These are phyloP conservation scores for Leccinum colubrinum DNA, from an alignment of 1,284 basidiomycete species.

Conservation along the genomic window DNA sequence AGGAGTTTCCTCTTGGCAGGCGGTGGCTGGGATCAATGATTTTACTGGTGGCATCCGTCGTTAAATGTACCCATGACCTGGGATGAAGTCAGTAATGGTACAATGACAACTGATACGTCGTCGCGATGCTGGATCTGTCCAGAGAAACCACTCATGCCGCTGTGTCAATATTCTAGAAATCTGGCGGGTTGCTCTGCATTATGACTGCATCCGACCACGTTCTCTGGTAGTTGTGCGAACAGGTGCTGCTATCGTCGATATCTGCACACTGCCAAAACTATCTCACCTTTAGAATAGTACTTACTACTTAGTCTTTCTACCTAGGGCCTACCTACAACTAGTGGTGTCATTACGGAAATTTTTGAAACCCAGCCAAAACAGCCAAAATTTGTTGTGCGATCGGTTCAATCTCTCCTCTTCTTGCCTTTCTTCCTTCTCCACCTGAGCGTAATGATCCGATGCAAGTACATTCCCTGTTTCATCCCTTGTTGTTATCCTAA, in stretches of 20 bases:
- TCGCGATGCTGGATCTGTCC: slow-evolving; percentile 6
- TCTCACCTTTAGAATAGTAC: too few species aligned
- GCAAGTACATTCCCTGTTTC: slow-evolving; percentile 17
- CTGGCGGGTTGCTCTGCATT: background rate
- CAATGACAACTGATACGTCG: background rate
- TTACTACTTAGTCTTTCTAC: too few species aligned
- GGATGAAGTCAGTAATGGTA: background rate
- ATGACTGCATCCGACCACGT: background rate
- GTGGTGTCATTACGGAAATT: slow-evolving; percentile 14
- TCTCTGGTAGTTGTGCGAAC: background rate
- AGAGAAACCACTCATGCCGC: slow-evolving; percentile 7
- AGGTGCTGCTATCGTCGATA: too few species aligned
- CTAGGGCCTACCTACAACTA: background rate
- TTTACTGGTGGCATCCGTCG: background rate
- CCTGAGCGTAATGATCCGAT: slow-evolving; percentile 25
- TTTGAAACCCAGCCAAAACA: slow-evolving; percentile 32
- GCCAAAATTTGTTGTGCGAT: slow-evolving; percentile 26
- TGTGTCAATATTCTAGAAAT: background rate
- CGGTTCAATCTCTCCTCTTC: slow-evolving; percentile 20
- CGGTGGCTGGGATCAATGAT: background rate
- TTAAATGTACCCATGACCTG: background rate
- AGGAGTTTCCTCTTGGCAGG: background rate
- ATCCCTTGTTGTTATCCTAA: background rate
- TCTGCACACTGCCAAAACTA: too few species aligned
- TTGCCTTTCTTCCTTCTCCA: slow-evolving; percentile 8